phyloP scores from a whole-genome alignment of 1,139 yeast species.

The Keqinozyma sinolaborantium region DNA sequence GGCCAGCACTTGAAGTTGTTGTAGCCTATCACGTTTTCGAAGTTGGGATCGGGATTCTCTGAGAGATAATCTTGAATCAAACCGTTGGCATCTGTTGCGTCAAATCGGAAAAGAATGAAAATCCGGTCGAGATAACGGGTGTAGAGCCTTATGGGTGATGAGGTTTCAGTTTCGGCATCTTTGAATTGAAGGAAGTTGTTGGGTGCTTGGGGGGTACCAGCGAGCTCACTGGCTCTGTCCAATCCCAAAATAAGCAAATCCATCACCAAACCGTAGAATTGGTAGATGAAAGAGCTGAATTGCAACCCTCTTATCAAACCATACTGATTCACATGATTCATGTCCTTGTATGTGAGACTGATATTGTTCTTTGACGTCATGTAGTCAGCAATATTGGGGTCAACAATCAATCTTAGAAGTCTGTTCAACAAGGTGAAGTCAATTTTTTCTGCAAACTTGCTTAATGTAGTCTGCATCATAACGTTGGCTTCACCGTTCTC shows the following conservation, averaged over 20 bases:
- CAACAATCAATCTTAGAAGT: constrained; percentile 74
- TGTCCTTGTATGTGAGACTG: constrained; percentile 81
- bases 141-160: constrained; percentile 75
- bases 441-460: constrained; percentile 74
- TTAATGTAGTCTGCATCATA: constrained; percentile 72
- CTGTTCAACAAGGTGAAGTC: constrained; percentile 87
- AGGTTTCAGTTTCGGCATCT: constrained; percentile 52
- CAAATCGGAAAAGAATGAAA: constrained; percentile 74
- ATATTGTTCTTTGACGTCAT: constrained; percentile 90
- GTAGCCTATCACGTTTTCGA: constrained; percentile 83
- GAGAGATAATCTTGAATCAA: constrained; percentile 71
- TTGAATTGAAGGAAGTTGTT: constrained; percentile 75
- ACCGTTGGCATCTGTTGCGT: constrained; percentile 69
- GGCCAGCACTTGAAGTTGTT: constrained; percentile 96
- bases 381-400: constrained; percentile 91
- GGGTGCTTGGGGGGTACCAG: constrained; percentile 73
- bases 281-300: constrained; percentile 85
- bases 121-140: constrained; percentile 81
- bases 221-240: constrained; percentile 83
- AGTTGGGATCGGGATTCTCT: constrained; percentile 90
- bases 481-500: constrained; percentile 75
- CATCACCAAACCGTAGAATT: constrained; percentile 81
- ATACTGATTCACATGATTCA: constrained; percentile 87
- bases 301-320: constrained; percentile 89
- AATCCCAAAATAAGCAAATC: constrained; percentile 82